A percentile compares a stretch with the other conserved stretches of the same genome.
Conservation (phyloP, 2,329 filamentous ascomycete genomes). For the Arthrinium phaeospermum region DNA sequence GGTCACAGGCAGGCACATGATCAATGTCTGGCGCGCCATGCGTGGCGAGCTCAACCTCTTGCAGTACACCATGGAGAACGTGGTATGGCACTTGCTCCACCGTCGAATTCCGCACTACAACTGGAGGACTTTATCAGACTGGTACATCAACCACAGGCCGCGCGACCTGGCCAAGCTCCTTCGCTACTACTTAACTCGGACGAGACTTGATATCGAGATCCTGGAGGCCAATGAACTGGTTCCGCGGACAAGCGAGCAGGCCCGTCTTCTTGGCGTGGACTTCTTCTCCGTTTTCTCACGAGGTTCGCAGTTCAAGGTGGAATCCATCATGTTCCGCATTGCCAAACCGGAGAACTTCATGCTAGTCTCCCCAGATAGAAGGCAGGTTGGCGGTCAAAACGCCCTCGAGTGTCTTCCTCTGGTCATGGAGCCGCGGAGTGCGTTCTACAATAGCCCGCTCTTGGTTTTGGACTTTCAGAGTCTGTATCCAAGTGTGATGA, state of each 20-base stretch:
- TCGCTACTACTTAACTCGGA: slow-evolving; percentile 76
- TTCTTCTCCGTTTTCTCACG: slow-evolving; percentile 96
- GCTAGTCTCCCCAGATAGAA: slow-evolving; percentile 85
- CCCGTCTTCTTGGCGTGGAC: slow-evolving; percentile 88
- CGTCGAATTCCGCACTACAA: slow-evolving; percentile 87
- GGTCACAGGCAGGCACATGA: slow-evolving; percentile 93
- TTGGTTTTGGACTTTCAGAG: slow-evolving; percentile 96
- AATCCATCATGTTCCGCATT: slow-evolving; percentile 98
- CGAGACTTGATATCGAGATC: slow-evolving; percentile 86
- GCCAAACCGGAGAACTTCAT: slow-evolving; percentile 96
- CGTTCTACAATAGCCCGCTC: slow-evolving; percentile 88
- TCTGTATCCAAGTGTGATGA: slow-evolving; percentile 97
- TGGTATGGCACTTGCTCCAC: slow-evolving; percentile 89
- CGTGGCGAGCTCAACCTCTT: slow-evolving; percentile 87
- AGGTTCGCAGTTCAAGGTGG: slow-evolving; percentile 97
- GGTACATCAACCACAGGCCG: slow-evolving; percentile 75
- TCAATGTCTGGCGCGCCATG: slow-evolving; percentile 98
- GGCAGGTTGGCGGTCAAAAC: slow-evolving; percentile 93
- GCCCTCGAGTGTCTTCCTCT: slow-evolving; percentile 91
- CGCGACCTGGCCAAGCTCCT: slow-evolving; percentile 76
- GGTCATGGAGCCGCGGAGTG: slow-evolving; percentile 97
- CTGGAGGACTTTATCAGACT: slow-evolving; percentile 77
- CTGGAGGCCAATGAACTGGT: slow-evolving; percentile 90
- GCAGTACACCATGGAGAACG: slow-evolving; percentile 96
- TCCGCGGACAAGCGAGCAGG: slow-evolving; percentile 90